These are phyloP conservation scores for Peribolospora baueri DNA, from an alignment of 768 basidiomycete species.

Conservation along the genomic window DNA sequence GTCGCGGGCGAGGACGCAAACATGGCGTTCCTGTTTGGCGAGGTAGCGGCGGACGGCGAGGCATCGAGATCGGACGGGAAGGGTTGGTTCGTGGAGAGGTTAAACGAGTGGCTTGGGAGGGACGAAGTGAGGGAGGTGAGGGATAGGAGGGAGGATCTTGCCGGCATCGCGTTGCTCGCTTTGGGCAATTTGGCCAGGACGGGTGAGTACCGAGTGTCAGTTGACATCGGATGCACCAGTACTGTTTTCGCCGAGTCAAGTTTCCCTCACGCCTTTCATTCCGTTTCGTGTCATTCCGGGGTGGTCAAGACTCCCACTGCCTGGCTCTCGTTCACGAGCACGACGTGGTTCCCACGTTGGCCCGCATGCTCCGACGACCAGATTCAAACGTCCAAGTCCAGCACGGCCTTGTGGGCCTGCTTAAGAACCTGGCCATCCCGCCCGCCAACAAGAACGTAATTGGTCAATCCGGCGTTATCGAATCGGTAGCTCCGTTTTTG, in stretches of 20 bases:
- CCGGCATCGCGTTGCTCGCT: slow-evolving; percentile 57
- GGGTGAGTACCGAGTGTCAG: slow-evolving; percentile 25
- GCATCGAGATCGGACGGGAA: slow-evolving; percentile 25
- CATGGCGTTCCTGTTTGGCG: slow-evolving; percentile 51
- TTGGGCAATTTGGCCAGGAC: slow-evolving; percentile 56
- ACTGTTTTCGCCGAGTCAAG: background rate
- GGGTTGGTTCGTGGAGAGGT: slow-evolving; percentile 38
- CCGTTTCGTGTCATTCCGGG: background rate
- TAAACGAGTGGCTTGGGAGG: slow-evolving; percentile 45
- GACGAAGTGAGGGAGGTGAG: slow-evolving; percentile 37
- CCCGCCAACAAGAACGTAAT: slow-evolving; percentile 35
- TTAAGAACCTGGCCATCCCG: slow-evolving; percentile 50
- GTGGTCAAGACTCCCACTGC: slow-evolving; percentile 18
- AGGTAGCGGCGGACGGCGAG: slow-evolving; percentile 27
- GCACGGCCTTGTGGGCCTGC: slow-evolving; percentile 62
- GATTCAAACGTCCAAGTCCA: slow-evolving; percentile 48
- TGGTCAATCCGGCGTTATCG: slow-evolving; percentile 37
- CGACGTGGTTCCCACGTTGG: slow-evolving; percentile 40
- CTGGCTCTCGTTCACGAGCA: slow-evolving; percentile 28
- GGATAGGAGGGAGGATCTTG: slow-evolving; percentile 38
- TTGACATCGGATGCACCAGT: slow-evolving; percentile 4
- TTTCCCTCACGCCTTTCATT: slow-evolving; percentile 19
- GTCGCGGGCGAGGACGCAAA: slow-evolving; percentile 60
- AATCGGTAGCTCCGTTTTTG: slow-evolving; percentile 39
- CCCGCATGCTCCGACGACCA: slow-evolving; percentile 30